Base-by-base conservation (phyloP, 495 filamentous ascomycete species). In the Rhizodiscina lignyota region DNA sequence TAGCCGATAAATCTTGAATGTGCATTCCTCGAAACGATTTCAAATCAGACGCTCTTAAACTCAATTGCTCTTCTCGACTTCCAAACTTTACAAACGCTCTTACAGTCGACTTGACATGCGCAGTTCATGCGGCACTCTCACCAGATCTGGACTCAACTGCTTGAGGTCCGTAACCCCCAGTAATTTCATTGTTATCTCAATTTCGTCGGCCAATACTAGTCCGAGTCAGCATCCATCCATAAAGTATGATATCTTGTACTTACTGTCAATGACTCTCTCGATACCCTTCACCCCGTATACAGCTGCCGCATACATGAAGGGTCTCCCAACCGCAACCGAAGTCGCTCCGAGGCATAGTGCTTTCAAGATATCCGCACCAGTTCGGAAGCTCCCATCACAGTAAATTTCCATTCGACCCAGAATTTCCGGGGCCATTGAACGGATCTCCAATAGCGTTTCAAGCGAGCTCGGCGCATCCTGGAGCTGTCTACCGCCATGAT, bases 321-420 rank as follows among this genome's bases (percentile, higher is more conserved):
- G 70, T 34, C 75, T 60, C 12, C 77, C 77, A 15, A 83, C 54
- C 12, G 67, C 74, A 10, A 78, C 74, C 0, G 62, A 71, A 34
- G 56, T 70, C 2, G 74, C 75, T 2, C 77, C 77, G 5, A 82
- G 51, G 33, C 70, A 77, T 35, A 82, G 30, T 0, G 71, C 72
- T 49, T 80, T 83, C 41, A 82, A 72, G 11, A 81, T 71, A 50
- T 81, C 77, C 6, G 61, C 68, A 1, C 77, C 77, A 3, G 70
- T 53, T 21, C 58, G 61, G 4, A 83, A 62, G 0, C 77, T 77
- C 0, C 76, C 77, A 38, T 85, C 78, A 18, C 83, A 51, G 38
- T 64, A 68, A 11, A 85, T 63, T 32, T 76, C 67, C 50, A 83
- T 63, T 42, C 52, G 56, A 4, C 64, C 59, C 42, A 81, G 76